Evolutionary conservation across 805 yeast species (phyloP), one percentile per base, ranked within the genome.

Genomic region (Soucietia sequanensis): DNA sequence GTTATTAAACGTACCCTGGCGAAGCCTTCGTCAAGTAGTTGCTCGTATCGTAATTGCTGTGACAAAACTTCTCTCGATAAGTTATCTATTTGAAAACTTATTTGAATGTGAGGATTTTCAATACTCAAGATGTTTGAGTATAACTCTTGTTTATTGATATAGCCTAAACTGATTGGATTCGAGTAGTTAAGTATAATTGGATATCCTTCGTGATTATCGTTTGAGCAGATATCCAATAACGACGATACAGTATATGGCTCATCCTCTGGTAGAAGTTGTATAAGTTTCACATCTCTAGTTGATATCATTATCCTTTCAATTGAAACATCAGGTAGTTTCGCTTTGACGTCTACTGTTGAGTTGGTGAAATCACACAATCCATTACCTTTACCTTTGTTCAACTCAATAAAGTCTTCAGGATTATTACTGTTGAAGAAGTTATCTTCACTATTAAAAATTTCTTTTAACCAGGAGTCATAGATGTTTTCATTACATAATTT

Each of bases 401-500:
- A 37, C 28, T 43, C 41, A 4, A 19, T 25, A n/a, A 7, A 16
- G 27, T 13, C 5, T 5, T n/a, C 15, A 11, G 32, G 21, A 12
- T 27, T 25, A 4, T 37, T 40, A 11, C n/a, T 18, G n/a, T n/a
- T n/a, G n/a, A n/a, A n/a, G n/a, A n/a, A n/a, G n/a, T n/a, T n/a
- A 6, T 23, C 33, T 4, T 11, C 15, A 13, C 28, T 34, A 41
- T 65, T 68, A 51, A 68, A 65, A 27, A 50, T 47, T 17, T 39
- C 31, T 23, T 51, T 52, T 16, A 65, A 42, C 64, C 64, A 63
- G 2, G 62, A 36, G 37, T 86, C 93, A 51, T 84, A 84, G 32
- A 84, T 78, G 31, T 85, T 83, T 26, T 69, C 69, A 33, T 68
- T 70, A 14, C 73, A 63, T 27, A 82, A 57, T 34, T 76, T 65